Base-by-base conservation (phyloP, 1,284 basidiomycete species). In the Ceraceosorus bombacis region DNA sequence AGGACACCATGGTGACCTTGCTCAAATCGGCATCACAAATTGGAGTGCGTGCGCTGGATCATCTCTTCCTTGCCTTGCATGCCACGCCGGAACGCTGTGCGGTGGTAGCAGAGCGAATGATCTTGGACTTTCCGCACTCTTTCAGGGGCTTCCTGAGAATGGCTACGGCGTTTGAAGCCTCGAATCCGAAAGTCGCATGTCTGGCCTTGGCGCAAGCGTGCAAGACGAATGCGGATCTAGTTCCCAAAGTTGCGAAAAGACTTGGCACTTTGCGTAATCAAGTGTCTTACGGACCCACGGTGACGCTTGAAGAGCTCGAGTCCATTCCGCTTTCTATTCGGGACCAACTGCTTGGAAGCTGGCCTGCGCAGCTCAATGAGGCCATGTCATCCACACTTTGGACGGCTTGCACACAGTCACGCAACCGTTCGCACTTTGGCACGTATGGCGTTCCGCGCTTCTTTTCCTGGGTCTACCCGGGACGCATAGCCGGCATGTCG, bases 401-500 rank as follows among this genome's bases (percentile, higher is more conserved):
- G 63, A 58, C 55, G 15, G 56, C 41, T 10, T 43, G 54, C 5
- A 65, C 60, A 12, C 43, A 27, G 12, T 60, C 67, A 27, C 60
- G 68, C 39, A 50, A 54, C 10, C 62, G 62, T n/a, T 36, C 61
- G 10, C 68, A 0, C 81, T 82, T 5, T 78, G 77, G 1, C 71
- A 27, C 27, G 27, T 83, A n/a, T 76, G 76, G 60, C 63, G 39
- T 56, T 12, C 48, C 17, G 2, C 15, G 38, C 13, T 37, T 55
- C 55, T 53, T 46, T 51, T 80, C 83, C 6, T 85, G 84, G 84
- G 78, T 86, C 8, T 78, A 85, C 41, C 84, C 84, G 5, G 82
- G 81, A 67, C 80, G 82, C 53, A 65, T 85, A 17, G 84, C 84
- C 4, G 79, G 84, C 49, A 84, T 85, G 82, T 85, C 84, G 0